Conservation (phyloP, 2,329 filamentous ascomycete genomes). For the Fusarium chaquense region DNA sequence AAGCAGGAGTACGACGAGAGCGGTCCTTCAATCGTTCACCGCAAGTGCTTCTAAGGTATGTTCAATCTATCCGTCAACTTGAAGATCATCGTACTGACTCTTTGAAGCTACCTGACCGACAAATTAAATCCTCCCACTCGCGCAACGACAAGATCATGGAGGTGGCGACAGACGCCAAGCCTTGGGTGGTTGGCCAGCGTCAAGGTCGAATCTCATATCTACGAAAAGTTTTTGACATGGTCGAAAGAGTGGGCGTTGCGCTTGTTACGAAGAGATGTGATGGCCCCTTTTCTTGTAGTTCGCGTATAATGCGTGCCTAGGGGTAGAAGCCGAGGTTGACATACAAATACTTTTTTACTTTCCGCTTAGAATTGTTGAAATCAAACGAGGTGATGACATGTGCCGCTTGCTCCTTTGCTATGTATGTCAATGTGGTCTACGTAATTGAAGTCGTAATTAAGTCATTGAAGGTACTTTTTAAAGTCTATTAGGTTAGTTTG, state of each 20-base stretch:
- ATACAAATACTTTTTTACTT: conserved; percentile 65
- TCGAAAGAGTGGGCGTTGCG: conserved; percentile 64
- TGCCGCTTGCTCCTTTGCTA: not conserved
- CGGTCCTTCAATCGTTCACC: conserved; percentile 98
- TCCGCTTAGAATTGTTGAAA: conserved; percentile 53
- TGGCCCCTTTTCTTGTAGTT: conserved; percentile 64
- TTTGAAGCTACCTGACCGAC: conserved; percentile 48
- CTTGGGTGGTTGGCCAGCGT: conserved; percentile 61
- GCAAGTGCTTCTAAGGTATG: conserved; percentile 99
- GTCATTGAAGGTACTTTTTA: not conserved
- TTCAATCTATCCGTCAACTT: not conserved
- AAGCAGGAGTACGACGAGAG: conserved; percentile 99
- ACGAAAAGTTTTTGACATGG: conserved; percentile 69
- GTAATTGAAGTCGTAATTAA: not conserved
- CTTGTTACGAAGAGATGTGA: conserved; percentile 61
- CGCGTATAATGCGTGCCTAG: conserved; percentile 62
- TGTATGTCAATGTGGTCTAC: not conserved
- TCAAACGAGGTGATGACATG: conserved; percentile 47
- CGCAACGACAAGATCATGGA: conserved; percentile 58
- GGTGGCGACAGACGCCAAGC: conserved; percentile 59
- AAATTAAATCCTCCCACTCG: conserved; percentile 52
- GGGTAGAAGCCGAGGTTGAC: conserved; percentile 67
- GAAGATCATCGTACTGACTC: conserved; percentile 40
- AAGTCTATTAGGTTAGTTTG: conserved; percentile 2
- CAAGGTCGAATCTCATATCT: conserved; percentile 66